phyloP scores from a whole-genome alignment of 139 green algal species.

The Chlamydomonas incerta region DNA sequence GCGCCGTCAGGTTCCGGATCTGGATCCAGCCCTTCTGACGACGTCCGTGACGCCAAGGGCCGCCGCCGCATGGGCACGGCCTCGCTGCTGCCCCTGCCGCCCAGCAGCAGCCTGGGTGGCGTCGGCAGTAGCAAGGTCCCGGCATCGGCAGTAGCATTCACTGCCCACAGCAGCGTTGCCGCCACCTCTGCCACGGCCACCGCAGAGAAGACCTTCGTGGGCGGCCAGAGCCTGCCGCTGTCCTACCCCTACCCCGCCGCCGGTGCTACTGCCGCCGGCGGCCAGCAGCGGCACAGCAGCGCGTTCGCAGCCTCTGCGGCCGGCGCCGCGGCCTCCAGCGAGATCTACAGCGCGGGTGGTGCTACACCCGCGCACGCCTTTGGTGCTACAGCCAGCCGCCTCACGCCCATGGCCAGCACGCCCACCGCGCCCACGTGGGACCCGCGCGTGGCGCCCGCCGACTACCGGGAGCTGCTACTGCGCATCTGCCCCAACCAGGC shows the following conservation, averaged over 20 bases:
- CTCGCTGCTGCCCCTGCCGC: not conserved
- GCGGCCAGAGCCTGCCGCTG: no score
- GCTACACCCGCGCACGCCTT: no score
- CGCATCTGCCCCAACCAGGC: slow-evolving; percentile 33
- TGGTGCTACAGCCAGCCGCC: not conserved
- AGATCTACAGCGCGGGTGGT: no score
- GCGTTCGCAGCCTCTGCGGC: not conserved
- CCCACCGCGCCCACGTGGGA: not conserved
- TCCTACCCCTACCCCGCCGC: no score
- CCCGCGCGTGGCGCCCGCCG: not conserved
- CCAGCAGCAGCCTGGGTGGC: not conserved
- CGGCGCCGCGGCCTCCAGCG: not conserved
- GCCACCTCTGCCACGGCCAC: no score
- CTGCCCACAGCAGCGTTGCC: no score
- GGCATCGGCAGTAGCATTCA: no score
- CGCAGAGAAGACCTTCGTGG: no score
- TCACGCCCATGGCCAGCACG: not conserved
- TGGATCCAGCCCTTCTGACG: not conserved
- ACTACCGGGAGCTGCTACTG: slow-evolving; percentile 29
- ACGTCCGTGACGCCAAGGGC: not conserved
- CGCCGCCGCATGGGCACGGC: not conserved
- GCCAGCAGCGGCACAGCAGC: not conserved
- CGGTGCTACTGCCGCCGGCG: no score
- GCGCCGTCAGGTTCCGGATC: no score
- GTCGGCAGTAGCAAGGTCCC: no score